Evolutionary conservation across 306 rosid species (phyloP), one percentile per base, ranked within the genome.

Genomic region (Acacia acuminata): DNA sequence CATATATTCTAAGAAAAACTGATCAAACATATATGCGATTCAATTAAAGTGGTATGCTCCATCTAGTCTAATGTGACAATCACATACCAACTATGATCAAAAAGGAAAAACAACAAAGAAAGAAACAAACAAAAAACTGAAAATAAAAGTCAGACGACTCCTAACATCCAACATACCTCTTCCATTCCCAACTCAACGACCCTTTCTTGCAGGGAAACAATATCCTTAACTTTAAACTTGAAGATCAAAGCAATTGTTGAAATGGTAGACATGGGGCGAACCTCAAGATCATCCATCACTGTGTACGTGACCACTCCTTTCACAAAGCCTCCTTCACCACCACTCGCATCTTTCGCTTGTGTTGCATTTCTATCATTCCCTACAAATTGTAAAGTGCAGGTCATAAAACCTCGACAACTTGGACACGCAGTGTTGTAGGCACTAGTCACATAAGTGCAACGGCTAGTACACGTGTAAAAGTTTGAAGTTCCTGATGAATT

Each of bases 271-370:
- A 86, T 77, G 16, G 86, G 86, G 19, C 4, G 50, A 22, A 88
- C 73, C 0, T 60, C 67, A 10, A 89, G 72, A 69, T 89, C 90
- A 79, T 87, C 90, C 85, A 73, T 89, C 20, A 85, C 86, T 84
- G 82, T 87, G 47, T 87, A 85, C 0, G 88, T 87, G 5, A 81
- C 82, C 0, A 84, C 75, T 9, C 70, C 88, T 65, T 82, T 84
- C 34, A 86, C 90, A 56, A 72, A 85, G 0, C 92, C 89, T 40
- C 40, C 61, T 0, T 16, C 55, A 48, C 56, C 4, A 15, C 56
- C 50, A 45, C 14, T 45, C 20, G 19, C 19, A 50, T 15, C 2
- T 3, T 16, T 51, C n/a, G 17, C 58, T 51, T 17, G 2, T 16
- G 11, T 55, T 6, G 24, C 8, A 51, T 20, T 53, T 5, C 6